Base-by-base conservation (phyloP, 495 filamentous ascomycete species). In the Talaromyces liani region DNA sequence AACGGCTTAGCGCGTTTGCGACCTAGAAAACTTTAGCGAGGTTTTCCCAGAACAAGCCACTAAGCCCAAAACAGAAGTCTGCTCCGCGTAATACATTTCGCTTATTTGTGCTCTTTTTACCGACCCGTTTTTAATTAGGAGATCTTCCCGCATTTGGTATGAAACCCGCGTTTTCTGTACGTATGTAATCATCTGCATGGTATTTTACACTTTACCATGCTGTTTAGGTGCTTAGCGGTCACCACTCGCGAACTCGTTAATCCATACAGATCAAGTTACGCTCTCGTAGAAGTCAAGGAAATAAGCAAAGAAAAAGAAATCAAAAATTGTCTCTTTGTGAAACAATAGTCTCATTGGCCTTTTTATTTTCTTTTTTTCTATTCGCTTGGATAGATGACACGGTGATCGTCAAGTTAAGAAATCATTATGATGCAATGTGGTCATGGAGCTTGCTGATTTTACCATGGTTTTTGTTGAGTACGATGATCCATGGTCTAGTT, bases 81-180 rank as follows among this genome's bases (percentile, higher is more conserved):
- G 27, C 53, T 56, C 53, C 53, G 53, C 12, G 24, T 24, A 25
- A 22, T 54, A 9, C 49, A 22, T 20, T 31, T 56, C 53, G 53
- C 53, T 56, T 56, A 56, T 56, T 29, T 56, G n/a, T 27, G 22
- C 20, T 56, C 22, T 29, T 29, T 24, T 56, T 29, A 56, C 24
- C 53, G 53, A 56, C 53, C 53, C 24, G 18, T 56, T 56, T 56
- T 56, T 16, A 56, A 56, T 56, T 27, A 29, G 53, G 53, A 56
- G 53, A 56, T 56, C 53, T 56, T 56, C 53, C 53, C 53, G 24
- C 53, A 22, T 56, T 56, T 6, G 53, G 53, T 27, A 56, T 56
- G 53, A 56, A 56, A 56, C 53, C 53, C 53, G 53, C 53, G 18
- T 54, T 25, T 54, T 54, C 18, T 25, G 49, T 54, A 54, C 18